Evolutionary conservation across 345 rosid genomes (phyloP).

Genomic region (Dovyalis caffra): DNA sequence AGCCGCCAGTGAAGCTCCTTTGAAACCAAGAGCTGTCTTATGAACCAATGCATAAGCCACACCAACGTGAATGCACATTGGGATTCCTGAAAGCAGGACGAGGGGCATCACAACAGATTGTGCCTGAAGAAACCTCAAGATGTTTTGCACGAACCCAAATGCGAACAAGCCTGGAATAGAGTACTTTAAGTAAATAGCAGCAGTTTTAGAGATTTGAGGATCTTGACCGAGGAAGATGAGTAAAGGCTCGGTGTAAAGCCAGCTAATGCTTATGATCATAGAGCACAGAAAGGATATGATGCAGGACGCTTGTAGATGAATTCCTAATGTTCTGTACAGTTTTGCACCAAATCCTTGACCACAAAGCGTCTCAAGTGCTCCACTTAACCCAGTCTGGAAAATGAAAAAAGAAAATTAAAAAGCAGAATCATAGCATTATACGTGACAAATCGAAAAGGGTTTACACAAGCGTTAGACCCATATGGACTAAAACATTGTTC

Average conservation of each 20-base stretch:
- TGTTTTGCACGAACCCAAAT: constrained; percentile 60
- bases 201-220: constrained; percentile 43
- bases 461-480: neutral
- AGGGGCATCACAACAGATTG: constrained; percentile 55
- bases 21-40: constrained; percentile 45
- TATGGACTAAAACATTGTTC: too few relatives aligned
- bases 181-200: constrained; percentile 56
- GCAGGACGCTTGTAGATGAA: constrained; percentile 74
- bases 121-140: constrained; percentile 80
- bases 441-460: neutral
- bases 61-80: constrained; percentile 48
- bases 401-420: neutral
- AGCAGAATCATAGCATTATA: neutral
- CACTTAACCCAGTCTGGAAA: constrained; percentile 63
- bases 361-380: constrained; percentile 83
- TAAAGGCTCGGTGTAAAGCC: constrained; percentile 55
- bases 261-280: constrained; percentile 50
- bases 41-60: constrained; percentile 43
- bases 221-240: constrained; percentile 59
- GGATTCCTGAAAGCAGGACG: constrained; percentile 44
- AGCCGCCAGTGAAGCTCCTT: constrained; percentile 69
- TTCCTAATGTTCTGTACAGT: constrained; percentile 56
- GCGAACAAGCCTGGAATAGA: constrained; percentile 71
- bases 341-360: constrained; percentile 88
- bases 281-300: constrained; percentile 51